Percentiles rank a stretch among this genome's conserved stretches.
Conservation (phyloP, 306 rosid genomes). For the Dryas drummondii region DNA sequence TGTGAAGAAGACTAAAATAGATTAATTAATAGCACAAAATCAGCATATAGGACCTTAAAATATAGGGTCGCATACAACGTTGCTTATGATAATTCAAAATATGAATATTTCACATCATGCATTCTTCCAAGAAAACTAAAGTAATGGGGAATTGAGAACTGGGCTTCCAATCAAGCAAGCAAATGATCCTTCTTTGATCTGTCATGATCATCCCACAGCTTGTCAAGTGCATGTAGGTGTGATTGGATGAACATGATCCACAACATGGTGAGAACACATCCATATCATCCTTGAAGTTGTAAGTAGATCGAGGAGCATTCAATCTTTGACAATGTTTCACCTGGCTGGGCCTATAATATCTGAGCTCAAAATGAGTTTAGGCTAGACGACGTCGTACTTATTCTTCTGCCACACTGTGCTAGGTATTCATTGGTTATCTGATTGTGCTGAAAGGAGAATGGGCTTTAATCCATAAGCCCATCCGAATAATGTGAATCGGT, state of each 20-base stretch:
- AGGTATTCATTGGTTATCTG: neutral
- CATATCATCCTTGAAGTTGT: conserved; percentile 95
- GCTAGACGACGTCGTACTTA: too few relatives aligned
- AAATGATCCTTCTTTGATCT: conserved; percentile 72
- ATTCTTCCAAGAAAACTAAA: conserved; percentile 24
- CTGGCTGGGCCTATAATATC: conserved; percentile 58
- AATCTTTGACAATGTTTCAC: conserved; percentile 73
- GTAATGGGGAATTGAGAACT: conserved; percentile 45
- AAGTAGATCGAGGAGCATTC: conserved; percentile 77
- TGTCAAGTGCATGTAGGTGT: conserved; percentile 62
- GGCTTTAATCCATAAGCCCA: neutral
- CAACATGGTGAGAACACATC: conserved; percentile 98
- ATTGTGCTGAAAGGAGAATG: neutral
- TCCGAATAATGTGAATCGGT: neutral
- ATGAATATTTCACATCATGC: conserved; percentile 21
- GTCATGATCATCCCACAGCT: conserved; percentile 76
- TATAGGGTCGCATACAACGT: neutral
- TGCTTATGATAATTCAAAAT: conserved; percentile 25
- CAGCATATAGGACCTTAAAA: too few relatives aligned
- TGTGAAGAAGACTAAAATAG: too few relatives aligned
- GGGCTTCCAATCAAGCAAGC: conserved; percentile 71
- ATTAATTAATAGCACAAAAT: too few relatives aligned
- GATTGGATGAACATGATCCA: conserved; percentile 86
- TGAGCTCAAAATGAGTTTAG: too few relatives aligned
- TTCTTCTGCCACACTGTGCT: too few relatives aligned